Evolutionary conservation across 129 eudicot species (phyloP), one percentile per base, ranked within the genome.

Genomic region (Rutidosis leptorrhynchoides): DNA sequence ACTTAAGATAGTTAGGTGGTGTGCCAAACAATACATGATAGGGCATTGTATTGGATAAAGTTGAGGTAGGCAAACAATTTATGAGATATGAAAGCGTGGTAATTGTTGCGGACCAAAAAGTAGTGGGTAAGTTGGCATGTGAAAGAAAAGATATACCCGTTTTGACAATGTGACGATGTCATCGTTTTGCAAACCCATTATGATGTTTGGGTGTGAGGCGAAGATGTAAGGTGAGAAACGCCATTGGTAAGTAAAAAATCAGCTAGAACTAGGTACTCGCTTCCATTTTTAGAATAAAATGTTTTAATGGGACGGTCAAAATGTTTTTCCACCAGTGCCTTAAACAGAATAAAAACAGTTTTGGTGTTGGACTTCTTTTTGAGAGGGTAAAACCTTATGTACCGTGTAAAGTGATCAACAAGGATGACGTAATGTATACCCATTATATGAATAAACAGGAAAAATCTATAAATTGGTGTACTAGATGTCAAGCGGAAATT

Each of bases 401-500:
- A n/a, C n/a, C n/a, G n/a, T n/a, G n/a, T n/a, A n/a, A n/a, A n/a
- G n/a, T n/a, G n/a, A n/a, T n/a, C n/a, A n/a, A n/a, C n/a, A n/a
- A n/a, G n/a, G n/a, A n/a, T n/a, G n/a, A n/a, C n/a, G n/a, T n/a
- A n/a, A n/a, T n/a, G n/a, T n/a, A n/a, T n/a, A n/a, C n/a, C n/a
- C n/a, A n/a, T n/a, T n/a, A n/a, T n/a, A n/a, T n/a, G n/a, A n/a
- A n/a, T n/a, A n/a, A 17, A 1, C 24, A 12, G 48, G 8, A 20
- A 48, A 29, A 29, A 6, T 29, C 33, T 6, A 29, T 29, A 33
- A 12, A n/a, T n/a, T n/a, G n/a, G n/a, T n/a, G n/a, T n/a, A n/a
- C n/a, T n/a, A n/a, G n/a, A n/a, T n/a, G n/a, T 56, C 55, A 1
- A 69, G 42, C 17, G 74, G 74, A 2, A 27, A 10, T 5, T 11